Percentiles rank a stretch among this genome's conserved stretches.
Conservation (phyloP, 768 basidiomycete genomes). For the Botryobasidium botryosum region DNA sequence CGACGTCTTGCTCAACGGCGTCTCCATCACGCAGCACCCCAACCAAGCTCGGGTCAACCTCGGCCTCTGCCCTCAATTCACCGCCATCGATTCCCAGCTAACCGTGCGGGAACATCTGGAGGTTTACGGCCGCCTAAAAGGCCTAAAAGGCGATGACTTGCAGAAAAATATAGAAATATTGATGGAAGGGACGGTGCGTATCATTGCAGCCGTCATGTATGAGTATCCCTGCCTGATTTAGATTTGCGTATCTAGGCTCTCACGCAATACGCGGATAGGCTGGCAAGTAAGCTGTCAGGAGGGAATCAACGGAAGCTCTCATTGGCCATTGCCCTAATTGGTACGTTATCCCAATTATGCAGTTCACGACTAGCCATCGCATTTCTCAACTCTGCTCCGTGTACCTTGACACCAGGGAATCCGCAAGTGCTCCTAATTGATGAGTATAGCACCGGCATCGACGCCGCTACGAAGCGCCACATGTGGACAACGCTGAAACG, state of each 20-base stretch:
- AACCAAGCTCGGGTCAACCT: conserved; percentile 47
- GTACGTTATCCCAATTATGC: conserved; percentile 19
- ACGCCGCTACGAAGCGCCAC: conserved; percentile 68
- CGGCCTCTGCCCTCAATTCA: conserved; percentile 74
- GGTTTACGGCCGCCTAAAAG: conserved; percentile 58
- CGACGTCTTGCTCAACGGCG: conserved; percentile 48
- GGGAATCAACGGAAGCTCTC: conserved; percentile 67
- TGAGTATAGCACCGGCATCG: conserved; percentile 70
- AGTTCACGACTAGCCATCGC: neutral
- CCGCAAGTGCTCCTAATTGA: conserved; percentile 65
- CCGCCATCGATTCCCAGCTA: conserved; percentile 61
- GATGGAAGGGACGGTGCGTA: conserved; percentile 31
- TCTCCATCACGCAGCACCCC: conserved; percentile 48
- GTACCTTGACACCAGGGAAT: conserved; percentile 37
- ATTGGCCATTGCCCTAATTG: conserved; percentile 59
- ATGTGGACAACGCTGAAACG: conserved; percentile 62
- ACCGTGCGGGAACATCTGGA: conserved; percentile 62
- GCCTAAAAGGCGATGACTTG: conserved; percentile 38
- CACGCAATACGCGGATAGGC: conserved; percentile 41
- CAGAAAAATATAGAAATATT: conserved; percentile 36
- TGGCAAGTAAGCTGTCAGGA: conserved; percentile 60
- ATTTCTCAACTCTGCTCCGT: conserved; percentile 1
- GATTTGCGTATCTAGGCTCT: conserved; percentile 30
- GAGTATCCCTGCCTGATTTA: too few species aligned
- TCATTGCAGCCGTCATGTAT: too few species aligned